Conservation (phyloP, 352 stramenopile genomes). For the Phytophthora citrophthora region DNA sequence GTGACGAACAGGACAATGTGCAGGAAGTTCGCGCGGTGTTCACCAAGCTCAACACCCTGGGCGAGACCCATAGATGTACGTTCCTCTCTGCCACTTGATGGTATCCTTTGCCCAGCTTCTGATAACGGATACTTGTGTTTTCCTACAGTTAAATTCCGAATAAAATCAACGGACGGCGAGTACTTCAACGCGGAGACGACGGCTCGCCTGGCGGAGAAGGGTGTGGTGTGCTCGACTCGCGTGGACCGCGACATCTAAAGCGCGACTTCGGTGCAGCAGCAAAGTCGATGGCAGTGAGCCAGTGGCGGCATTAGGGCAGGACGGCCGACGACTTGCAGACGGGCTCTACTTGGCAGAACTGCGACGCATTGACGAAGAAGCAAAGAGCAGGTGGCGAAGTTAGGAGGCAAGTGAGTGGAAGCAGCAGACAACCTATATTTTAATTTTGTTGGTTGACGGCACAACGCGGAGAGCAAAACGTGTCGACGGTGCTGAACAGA, state of each 20-base stretch:
- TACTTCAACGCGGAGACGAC: conserved; percentile 76
- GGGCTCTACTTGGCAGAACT: conserved; percentile 7
- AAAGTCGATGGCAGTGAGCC: conserved; percentile 6
- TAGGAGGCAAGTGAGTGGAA: conserved; percentile 2
- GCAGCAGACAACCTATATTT: conserved; percentile 36
- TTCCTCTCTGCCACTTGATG: conserved; percentile 9
- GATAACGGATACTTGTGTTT: conserved; percentile 4
- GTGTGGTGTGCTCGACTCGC: conserved; percentile 80
- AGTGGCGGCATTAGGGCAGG: background rate
- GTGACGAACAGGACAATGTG: conserved; percentile 52
- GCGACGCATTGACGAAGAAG: conserved; percentile 16
- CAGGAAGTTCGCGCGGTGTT: conserved; percentile 70
- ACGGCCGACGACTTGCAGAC: conserved; percentile 16
- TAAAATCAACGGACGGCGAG: conserved; percentile 83
- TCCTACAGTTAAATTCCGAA: conserved; percentile 75
- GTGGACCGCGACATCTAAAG: conserved; percentile 69
- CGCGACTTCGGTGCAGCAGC: conserved; percentile 10
- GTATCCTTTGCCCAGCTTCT: background rate
- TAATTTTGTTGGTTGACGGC: conserved; percentile 39
- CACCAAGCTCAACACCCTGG: conserved; percentile 66
- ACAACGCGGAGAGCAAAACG: conserved; percentile 7
- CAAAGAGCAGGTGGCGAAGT: background rate
- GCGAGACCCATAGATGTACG: conserved; percentile 77
- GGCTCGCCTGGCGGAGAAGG: conserved; percentile 75
- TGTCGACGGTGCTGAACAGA: conserved; percentile 14